Evolutionary conservation across 768 basidiomycete genomes (phyloP).

Genomic region (Hemileccinum rubropunctum): DNA sequence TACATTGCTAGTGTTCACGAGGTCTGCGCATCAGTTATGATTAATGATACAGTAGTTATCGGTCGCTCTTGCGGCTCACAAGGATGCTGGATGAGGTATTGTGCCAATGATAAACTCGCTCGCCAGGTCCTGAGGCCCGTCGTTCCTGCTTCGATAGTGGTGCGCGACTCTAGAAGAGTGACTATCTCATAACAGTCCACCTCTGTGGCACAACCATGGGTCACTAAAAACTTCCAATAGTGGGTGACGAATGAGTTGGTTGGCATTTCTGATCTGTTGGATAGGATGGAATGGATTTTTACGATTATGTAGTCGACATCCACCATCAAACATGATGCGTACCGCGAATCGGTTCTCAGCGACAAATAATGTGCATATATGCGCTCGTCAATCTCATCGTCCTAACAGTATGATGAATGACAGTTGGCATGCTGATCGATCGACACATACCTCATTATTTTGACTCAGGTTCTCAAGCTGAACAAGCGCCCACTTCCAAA

Average conservation of each 20-base stretch:
- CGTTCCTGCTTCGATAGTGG: constrained; percentile 70
- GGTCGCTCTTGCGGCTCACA: constrained; percentile 36
- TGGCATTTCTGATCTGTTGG: constrained; percentile 25
- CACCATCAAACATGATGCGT: constrained; percentile 1
- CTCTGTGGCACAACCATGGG: neutral
- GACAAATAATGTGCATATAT: constrained; percentile 64
- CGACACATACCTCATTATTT: constrained; percentile 43
- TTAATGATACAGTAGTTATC: neutral
- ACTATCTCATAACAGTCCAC: constrained; percentile 35
- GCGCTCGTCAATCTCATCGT: constrained; percentile 60
- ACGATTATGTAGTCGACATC: neutral
- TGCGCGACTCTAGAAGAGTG: constrained; percentile 73
- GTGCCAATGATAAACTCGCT: constrained; percentile 64
- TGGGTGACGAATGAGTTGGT: constrained; percentile 61
- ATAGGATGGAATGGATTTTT: neutral
- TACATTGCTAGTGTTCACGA: constrained; percentile 38
- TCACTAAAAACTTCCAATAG: constrained; percentile 46
- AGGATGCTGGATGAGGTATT: constrained; percentile 55
- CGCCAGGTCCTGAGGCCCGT: constrained; percentile 81
- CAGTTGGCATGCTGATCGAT: neutral
- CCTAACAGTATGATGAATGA: constrained; percentile 33
- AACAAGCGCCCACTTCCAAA: constrained; percentile 72
- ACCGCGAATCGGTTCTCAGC: constrained; percentile 37
- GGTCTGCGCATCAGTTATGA: neutral
- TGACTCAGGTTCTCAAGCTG: constrained; percentile 46